Evolutionary conservation across 2,329 filamentous ascomycete species (phyloP), one percentile per base, ranked within the genome.

Genomic region (Colletotrichum sp.): DNA sequence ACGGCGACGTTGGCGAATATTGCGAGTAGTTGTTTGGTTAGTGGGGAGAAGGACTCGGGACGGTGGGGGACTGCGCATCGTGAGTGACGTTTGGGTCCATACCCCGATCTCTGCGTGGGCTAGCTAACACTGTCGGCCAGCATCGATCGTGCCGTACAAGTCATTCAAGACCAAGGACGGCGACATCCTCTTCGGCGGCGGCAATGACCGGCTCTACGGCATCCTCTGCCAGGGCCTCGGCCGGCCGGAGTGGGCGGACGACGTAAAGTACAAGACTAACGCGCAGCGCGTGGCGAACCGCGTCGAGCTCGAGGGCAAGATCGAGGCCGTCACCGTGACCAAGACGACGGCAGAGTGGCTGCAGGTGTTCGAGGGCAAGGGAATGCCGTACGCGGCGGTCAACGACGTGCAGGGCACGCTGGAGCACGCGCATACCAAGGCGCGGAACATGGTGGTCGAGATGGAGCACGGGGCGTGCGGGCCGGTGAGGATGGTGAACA

Each of bases 1-100:
- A 96, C 97, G 21, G 97, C 96, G 1, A 98, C 96, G 0, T 86
- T 99, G 60, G 93, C 95, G n/a, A 99, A 99, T 83, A 95, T 99
- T 81, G 97, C 96, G 10, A 98, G 95, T 82, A 98, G 96, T 75
- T 95, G 94, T 76, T 87, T 99, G 57, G 94, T 99, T 77, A 98
- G 95, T 80, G 96, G 96, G 3, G 87, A 98, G 84, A 94, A 93
- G 79, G 97, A 99, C 83, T 91, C 93, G 0, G 97, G 97, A 0
- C 90, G 97, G 78, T 99, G 97, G 96, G 97, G 97, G 8, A 99
- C 97, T 5, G 96, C 96, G 59, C 97, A 99, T 88, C 97, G 95
- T 95, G 87, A 86, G 87, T 26, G 16, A 32, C 3, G 18, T 16
- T n/a, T n/a, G 24, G 16, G 21, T 30, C 24, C 30, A 30, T 10